Conservation (phyloP, 306 rosid species). For the Datisca glomerata region DNA sequence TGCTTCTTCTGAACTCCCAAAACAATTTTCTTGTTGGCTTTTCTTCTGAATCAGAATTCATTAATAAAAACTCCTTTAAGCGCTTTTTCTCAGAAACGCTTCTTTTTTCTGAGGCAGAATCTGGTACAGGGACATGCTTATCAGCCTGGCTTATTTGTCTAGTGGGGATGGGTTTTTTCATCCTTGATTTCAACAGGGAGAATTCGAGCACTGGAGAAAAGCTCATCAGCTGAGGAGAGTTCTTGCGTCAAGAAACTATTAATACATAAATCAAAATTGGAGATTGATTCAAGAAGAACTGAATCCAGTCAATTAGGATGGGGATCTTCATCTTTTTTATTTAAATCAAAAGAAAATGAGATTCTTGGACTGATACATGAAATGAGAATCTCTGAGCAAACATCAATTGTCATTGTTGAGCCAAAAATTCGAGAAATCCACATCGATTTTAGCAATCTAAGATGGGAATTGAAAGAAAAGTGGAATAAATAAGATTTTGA, state of each 20-base stretch:
- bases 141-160: constrained; percentile 1
- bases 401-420: constrained; percentile 49
- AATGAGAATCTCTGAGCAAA: constrained; percentile 52
- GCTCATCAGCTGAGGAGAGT: constrained; percentile 81
- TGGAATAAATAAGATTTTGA: not conserved
- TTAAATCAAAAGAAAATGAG: constrained; percentile 84
- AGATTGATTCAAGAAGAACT: constrained; percentile 37
- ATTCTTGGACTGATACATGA: constrained; percentile 71
- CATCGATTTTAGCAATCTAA: not conserved
- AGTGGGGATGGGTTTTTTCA: constrained; percentile 6
- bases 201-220: constrained; percentile 78
- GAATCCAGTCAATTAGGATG: constrained; percentile 26
- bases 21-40: constrained; percentile 42
- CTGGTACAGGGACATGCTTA: constrained; percentile 2
- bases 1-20: constrained; percentile 87
- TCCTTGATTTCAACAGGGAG: constrained; percentile 46
- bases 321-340: constrained; percentile 15
- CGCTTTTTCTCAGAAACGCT: constrained; percentile 39
- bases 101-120: constrained; percentile 8
- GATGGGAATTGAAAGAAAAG: not conserved
- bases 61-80: constrained; percentile 65
- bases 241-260: constrained; percentile 36
- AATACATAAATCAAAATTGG: constrained; percentile 74
- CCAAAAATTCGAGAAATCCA: not conserved
- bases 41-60: constrained; percentile 35